Base-by-base conservation (phyloP, 352 stramenopile species). In the Discostella stelligera region DNA sequence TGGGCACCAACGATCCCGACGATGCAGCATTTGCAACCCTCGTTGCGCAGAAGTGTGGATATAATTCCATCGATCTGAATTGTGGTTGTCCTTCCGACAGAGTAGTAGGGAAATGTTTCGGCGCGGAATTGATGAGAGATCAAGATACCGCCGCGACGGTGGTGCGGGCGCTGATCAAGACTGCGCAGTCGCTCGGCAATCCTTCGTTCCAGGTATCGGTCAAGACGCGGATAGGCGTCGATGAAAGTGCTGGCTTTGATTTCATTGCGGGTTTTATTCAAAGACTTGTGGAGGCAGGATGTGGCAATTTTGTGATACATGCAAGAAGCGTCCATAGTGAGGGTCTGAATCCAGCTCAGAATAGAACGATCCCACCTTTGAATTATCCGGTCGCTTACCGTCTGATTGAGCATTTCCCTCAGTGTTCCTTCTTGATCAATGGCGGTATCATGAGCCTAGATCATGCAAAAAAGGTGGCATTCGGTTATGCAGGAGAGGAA, bases 381-480 rank as follows among this genome's bases (percentile, higher is more conserved):
- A 83, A 90, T 67, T 92, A 89, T 63, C 84, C 79, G 1, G 52
- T 59, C 41, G 84, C 86, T 10, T 92, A 91, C 63, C 21, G 65
- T 18, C 60, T 92, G 7, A 89, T 88, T 52, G 23, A 80, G 50
- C 30, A 65, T 25, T 92, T 91, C 79, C 84, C 86, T 25, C 44
- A 91, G 39, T 90, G 84, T 70, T 70, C 89, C 21, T 92, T 92
- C 74, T 73, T 75, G 37, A 68, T 92, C 39, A 92, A 92, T 80
- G 86, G 84, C 49, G 86, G 86, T 11, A 89, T 92, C 30, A 78
- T 61, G 27, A 80, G 55, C 18, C 53, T 92, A 5, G 54, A 80
- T 27, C 71, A 82, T 73, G 80, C 80, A 18, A 79, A 82, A 63
- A 63, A 65, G 7, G 68, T 92, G 18, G 82, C 71, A 37, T 87